These are phyloP conservation scores for Phaffomyces opuntiae DNA, from an alignment of 805 yeast genomes.

Conservation along the genomic window DNA sequence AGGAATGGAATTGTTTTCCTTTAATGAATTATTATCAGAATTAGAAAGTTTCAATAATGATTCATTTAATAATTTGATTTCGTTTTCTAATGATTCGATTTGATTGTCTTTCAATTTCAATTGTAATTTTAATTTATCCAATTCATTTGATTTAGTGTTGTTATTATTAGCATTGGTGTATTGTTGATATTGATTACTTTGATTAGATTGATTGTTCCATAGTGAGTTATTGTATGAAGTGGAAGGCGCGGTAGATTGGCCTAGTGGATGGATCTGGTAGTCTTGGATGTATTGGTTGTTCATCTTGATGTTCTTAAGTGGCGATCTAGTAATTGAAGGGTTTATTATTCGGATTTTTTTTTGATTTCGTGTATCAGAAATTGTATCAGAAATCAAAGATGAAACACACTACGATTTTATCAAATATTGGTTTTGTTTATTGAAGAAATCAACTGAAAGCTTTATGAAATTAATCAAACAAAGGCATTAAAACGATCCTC, in stretches of 20 bases:
- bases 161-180: background rate
- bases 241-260: conserved; percentile 6
- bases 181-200: background rate
- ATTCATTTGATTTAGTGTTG: too few species aligned
- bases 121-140: conserved; percentile 40
- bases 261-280: conserved; percentile 5
- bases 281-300: conserved; percentile 4
- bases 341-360: too few species aligned
- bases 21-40: too few species aligned
- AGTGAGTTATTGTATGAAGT: conserved; percentile 4
- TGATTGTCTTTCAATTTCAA: conserved; percentile 49
- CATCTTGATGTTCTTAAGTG: background rate
- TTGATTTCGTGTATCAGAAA: too few species aligned
- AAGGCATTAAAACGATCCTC: too few species aligned
- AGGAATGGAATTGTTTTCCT: conserved; percentile 28
- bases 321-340: too few species aligned
- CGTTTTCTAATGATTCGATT: conserved; percentile 38
- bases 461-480: too few species aligned
- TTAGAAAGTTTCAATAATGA: conserved; percentile 4
- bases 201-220: conserved; percentile 1
- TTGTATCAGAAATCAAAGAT: background rate
- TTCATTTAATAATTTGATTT: conserved; percentile 32
- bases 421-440: too few species aligned
- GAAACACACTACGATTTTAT: too few species aligned
- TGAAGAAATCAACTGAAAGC: too few species aligned